Evolutionary conservation across 441 rosid species (phyloP), one percentile per base, ranked within the genome.

Genomic region (Populus hybrid): DNA sequence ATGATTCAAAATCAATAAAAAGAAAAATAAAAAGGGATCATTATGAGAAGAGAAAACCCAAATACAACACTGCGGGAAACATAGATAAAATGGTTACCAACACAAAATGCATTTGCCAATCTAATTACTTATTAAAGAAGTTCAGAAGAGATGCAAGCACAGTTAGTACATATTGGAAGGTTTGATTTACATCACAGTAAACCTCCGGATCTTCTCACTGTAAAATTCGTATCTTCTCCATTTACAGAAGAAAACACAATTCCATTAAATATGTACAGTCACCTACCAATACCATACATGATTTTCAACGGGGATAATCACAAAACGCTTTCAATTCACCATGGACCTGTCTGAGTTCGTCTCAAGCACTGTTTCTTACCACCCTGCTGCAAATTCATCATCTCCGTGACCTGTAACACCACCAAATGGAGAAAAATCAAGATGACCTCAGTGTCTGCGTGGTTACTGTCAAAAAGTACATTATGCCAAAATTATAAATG

Each of bases 281-380:
- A 74, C 78, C 81, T n/a, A n/a, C n/a, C n/a, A n/a, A n/a, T 74
- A 67, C 85, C 83, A 74, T 68, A 68, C 67, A 74, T 75, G 33
- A 56, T 53, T 78, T 64, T 66, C 77, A 74, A 67, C 71, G 16
- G 73, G 69, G 26, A 42, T 61, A 63, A 71, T 70, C 28, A 63
- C 61, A 36, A 56, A n/a, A 64, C 26, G 4, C 53, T 73, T 38
- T 74, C 68, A 21, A 75, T 84, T 90, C 87, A 96, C 99, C 98
- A 96, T 12, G 96, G 98, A 77, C 95, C 92, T 1, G 98, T 92
- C 83, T 90, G 91, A 21, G 98, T 92, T 87, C 97, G 84, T 85
- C 93, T 85, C 86, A 94, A 81, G 83, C 92, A 85, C 76, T 68
- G 89, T 82, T 82, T 91, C 89, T 91, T 90, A 8, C 65, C 77